Percentiles rank a stretch among this genome's conserved stretches.
phyloP scores from a whole-genome alignment of 1,284 basidiomycete species.

The Moniliella sp. region DNA sequence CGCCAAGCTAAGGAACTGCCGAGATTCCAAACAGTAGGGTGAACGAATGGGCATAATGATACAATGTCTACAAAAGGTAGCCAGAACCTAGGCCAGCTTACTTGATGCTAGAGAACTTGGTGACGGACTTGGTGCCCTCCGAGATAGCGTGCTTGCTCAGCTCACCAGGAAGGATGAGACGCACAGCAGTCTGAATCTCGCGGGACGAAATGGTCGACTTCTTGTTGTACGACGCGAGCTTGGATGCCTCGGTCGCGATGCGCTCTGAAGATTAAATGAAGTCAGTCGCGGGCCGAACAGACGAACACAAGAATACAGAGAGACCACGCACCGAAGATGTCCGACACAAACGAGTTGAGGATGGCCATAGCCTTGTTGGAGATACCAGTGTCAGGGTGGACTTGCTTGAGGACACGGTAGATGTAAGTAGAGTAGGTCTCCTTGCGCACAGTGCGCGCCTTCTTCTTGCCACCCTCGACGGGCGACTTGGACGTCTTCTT shows the following conservation, averaged over 20 bases:
- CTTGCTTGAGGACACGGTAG: slow-evolving; percentile 44
- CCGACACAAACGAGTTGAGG: slow-evolving; percentile 36
- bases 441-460: slow-evolving; percentile 44
- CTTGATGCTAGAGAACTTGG: slow-evolving; percentile 41
- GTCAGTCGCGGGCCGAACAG: too few relatives aligned
- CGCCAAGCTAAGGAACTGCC: too few relatives aligned
- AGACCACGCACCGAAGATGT: too few relatives aligned
- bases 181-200: slow-evolving; percentile 35
- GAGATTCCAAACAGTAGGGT: too few relatives aligned
- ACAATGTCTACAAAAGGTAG: too few relatives aligned
- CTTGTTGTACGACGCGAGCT: slow-evolving; percentile 35
- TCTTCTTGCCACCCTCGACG: slow-evolving; percentile 45
- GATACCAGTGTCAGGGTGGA: slow-evolving; percentile 36
- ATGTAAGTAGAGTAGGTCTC: slow-evolving; percentile 37
- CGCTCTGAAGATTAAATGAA: too few relatives aligned
- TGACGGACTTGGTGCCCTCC: slow-evolving; percentile 50
- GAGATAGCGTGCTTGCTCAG: slow-evolving; percentile 63
- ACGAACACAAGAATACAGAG: too few relatives aligned
- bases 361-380: slow-evolving; percentile 38
- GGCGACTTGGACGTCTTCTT: slow-evolving; percentile 36
- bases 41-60: too few relatives aligned
- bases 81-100: too few relatives aligned
- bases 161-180: slow-evolving; percentile 41
- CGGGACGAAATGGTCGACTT: slow-evolving; percentile 34
- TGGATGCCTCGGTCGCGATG: slow-evolving; percentile 34